A percentile compares a stretch with the other conserved stretches of the same genome.
Evolutionary conservation across 208 protist genomes (phyloP).

Genomic region (Crithidia sp.): DNA sequence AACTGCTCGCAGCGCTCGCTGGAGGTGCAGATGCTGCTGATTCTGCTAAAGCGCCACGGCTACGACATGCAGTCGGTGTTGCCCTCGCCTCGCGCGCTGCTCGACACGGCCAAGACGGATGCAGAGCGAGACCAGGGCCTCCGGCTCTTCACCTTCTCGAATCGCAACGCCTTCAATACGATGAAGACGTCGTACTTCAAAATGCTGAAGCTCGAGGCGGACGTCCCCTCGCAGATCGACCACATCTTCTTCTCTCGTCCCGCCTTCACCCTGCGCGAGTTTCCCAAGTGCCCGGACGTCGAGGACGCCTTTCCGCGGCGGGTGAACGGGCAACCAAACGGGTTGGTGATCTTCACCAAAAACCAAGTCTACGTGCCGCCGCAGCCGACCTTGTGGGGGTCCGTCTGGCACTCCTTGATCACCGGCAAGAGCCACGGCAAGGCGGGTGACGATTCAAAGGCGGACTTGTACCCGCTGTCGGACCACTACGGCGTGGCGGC

Average conservation of each 20-base stretch:
- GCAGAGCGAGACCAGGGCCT: constrained; percentile 26
- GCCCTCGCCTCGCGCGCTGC: constrained; percentile 37
- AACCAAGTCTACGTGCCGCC: constrained; percentile 56
- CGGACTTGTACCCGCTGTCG: constrained; percentile 62
- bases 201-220: constrained; percentile 68
- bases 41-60: constrained; percentile 69
- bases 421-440: constrained; percentile 6
- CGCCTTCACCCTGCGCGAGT: constrained; percentile 57
- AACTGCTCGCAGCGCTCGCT: constrained; percentile 82
- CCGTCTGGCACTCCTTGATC: constrained; percentile 30
- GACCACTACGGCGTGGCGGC: constrained; percentile 91
- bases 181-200: constrained; percentile 80
- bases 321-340: constrained; percentile 42
- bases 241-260: constrained; percentile 77
- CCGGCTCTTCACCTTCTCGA: constrained; percentile 70
- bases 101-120: constrained; percentile 25
- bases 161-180: constrained; percentile 81
- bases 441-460: neutral
- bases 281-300: constrained; percentile 79
- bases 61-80: constrained; percentile 76
- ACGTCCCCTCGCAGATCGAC: constrained; percentile 86
- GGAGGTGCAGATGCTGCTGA: constrained; percentile 81
- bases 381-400: constrained; percentile 17
- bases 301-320: constrained; percentile 41
- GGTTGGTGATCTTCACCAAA: constrained; percentile 77